Evolutionary conservation across 176 grass and related monocot genomes (phyloP).

Genomic region (Raddia distichophylla): DNA sequence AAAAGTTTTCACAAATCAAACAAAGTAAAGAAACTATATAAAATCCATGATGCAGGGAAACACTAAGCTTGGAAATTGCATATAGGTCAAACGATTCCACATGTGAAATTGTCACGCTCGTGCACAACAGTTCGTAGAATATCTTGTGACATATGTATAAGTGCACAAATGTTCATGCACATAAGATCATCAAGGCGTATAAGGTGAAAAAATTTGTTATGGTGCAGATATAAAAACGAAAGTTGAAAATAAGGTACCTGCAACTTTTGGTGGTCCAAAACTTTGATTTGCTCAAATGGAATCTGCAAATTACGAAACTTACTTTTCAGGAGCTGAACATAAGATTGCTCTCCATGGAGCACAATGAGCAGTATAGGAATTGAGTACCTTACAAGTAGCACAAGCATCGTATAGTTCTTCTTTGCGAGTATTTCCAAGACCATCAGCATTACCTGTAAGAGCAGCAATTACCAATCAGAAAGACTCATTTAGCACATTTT

Average conservation of each 20-base stretch:
- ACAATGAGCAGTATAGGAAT: not conserved
- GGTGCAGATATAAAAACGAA: no score
- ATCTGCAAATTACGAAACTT: conserved; percentile 47
- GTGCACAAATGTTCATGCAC: no score
- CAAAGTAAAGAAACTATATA: no score
- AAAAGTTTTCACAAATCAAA: no score
- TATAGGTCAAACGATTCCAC: no score
- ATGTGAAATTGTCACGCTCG: no score
- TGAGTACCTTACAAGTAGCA: conserved; percentile 56
- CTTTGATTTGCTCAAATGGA: conserved; percentile 64
- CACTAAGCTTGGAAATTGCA: no score
- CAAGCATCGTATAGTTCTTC: conserved; percentile 78
- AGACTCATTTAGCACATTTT: not conserved
- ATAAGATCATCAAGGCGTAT: no score
- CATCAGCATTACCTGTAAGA: conserved; percentile 81
- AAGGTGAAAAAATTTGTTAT: no score
- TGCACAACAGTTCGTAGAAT: no score
- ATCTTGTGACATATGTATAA: no score
- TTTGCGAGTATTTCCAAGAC: conserved; percentile 69
- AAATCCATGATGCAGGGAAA: no score
- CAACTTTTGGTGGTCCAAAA: conserved; percentile 71
- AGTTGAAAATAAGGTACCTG: conserved; percentile 52
- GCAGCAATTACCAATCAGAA: not conserved
- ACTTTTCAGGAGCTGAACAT: not conserved
- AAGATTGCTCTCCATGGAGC: not conserved